Conservation (phyloP, 257 asterid species). For the Cruciata laevipes region DNA sequence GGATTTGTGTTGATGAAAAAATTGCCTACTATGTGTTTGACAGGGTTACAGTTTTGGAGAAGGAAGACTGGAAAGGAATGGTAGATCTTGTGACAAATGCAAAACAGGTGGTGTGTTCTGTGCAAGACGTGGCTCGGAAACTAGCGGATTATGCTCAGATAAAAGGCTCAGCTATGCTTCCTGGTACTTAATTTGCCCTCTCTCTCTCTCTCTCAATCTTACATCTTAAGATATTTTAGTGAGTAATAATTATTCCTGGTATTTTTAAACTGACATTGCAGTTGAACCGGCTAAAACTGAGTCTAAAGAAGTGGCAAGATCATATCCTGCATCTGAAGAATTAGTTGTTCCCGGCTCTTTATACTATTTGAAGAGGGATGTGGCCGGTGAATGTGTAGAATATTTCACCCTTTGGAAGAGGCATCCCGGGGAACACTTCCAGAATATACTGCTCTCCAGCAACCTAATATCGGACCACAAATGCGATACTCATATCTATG, state of each 20-base stretch:
- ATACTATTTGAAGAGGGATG: slow-evolving; percentile 59
- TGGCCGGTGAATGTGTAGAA: slow-evolving; percentile 28
- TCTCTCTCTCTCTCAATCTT: not conserved
- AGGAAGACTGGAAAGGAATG: slow-evolving; percentile 90
- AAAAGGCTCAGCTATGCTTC: slow-evolving; percentile 39
- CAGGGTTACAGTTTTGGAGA: slow-evolving; percentile 64
- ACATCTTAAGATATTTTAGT: not conserved
- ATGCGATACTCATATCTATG: slow-evolving; percentile 80
- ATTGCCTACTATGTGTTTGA: slow-evolving; percentile 5
- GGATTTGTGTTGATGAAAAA: not conserved
- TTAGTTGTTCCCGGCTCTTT: slow-evolving; percentile 71
- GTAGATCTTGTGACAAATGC: slow-evolving; percentile 74
- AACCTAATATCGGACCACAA: slow-evolving; percentile 79
- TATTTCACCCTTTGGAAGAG: slow-evolving; percentile 65
- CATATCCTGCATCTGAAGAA: slow-evolving; percentile 28
- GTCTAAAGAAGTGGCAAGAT: slow-evolving; percentile 15
- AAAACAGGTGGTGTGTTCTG: slow-evolving; percentile 73
- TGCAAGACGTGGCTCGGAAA: slow-evolving; percentile 81
- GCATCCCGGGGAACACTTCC: slow-evolving; percentile 73
- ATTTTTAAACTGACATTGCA: slow-evolving; percentile 11
- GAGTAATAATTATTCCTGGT: not conserved
- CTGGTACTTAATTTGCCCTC: slow-evolving; percentile 30
- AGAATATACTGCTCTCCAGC: slow-evolving; percentile 70
- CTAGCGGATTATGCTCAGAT: slow-evolving; percentile 73
- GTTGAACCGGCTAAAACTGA: slow-evolving; percentile 20